Percentiles rank a stretch among this genome's conserved stretches.
Conservation (phyloP, 2,329 filamentous ascomycete genomes). For the Metarhizium anisopliae region DNA sequence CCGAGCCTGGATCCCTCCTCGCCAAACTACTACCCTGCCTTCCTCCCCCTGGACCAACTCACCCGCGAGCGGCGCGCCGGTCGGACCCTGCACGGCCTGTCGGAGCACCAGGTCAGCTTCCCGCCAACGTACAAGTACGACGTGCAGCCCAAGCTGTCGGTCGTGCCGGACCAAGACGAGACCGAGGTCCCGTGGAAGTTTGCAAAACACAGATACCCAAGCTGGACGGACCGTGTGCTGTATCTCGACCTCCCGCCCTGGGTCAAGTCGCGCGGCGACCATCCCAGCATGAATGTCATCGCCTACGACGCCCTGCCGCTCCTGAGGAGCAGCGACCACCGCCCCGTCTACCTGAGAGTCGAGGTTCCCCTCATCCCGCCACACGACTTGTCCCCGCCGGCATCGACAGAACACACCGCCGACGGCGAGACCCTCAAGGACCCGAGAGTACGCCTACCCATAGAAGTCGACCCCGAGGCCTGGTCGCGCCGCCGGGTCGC, state of each 20-base stretch:
- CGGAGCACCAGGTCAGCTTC: conserved; percentile 67
- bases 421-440: conserved; percentile 21
- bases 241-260: conserved; percentile 57
- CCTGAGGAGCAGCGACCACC: conserved; percentile 78
- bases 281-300: conserved; percentile 36
- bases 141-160: conserved; percentile 17
- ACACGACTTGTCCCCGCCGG: conserved; percentile 28
- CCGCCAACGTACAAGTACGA: conserved; percentile 92
- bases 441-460: conserved; percentile 36
- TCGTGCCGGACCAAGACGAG: conserved; percentile 17
- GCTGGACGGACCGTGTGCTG: conserved; percentile 88
- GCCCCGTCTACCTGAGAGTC: conserved; percentile 67
- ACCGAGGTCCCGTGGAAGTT: conserved; percentile 54
- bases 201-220: conserved; percentile 76
- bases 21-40: conserved; percentile 51
- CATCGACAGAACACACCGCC: conserved; percentile 5
- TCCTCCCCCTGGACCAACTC: conserved; percentile 73
- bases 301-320: conserved; percentile 71
- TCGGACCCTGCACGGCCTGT: conserved; percentile 67
- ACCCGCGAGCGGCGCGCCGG: conserved; percentile 59
- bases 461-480: conserved; percentile 44
- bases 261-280: conserved; percentile 24
- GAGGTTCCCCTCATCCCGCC: conserved; percentile 51
- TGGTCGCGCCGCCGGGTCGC: conserved; percentile 42
- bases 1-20: conserved; percentile 50